These are phyloP conservation scores for Dujonia santamariae DNA, from an alignment of 1,139 yeast genomes.

Conservation along the genomic window DNA sequence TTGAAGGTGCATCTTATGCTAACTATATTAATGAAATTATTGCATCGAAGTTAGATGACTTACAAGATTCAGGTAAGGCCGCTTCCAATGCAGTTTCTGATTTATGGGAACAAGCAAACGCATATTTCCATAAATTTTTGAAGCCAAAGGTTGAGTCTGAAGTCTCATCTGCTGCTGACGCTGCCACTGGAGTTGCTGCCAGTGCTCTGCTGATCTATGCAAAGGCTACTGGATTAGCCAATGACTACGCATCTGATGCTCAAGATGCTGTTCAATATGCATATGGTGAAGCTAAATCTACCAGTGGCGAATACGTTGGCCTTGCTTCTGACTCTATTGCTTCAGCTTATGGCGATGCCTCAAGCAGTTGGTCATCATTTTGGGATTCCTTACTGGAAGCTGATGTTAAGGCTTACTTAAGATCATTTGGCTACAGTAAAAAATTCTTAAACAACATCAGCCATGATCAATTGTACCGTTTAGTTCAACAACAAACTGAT, in stretches of 20 bases:
- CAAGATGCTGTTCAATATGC: constrained; percentile 9
- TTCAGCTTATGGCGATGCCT: constrained; percentile 2
- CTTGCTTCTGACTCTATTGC: constrained; percentile 9
- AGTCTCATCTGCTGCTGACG: constrained; percentile 3
- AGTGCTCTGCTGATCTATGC: constrained; percentile 7
- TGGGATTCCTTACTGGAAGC: constrained; percentile 45
- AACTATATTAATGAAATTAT: constrained; percentile 10
- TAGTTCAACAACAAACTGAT: constrained; percentile 45
- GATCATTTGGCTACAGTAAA: constrained; percentile 46
- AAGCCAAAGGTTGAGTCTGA: constrained; percentile 9
- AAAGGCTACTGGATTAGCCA: constrained; percentile 2
- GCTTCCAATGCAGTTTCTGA: constrained; percentile 14
- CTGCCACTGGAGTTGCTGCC: constrained; percentile 5
- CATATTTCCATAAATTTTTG: constrained; percentile 10
- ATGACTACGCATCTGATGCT: constrained; percentile 6
- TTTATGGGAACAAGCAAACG: constrained; percentile 16
- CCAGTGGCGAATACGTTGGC: constrained; percentile 34
- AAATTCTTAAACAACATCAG: constrained; percentile 29
- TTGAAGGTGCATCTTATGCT: constrained; percentile 15
- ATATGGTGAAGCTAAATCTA: constrained; percentile 14
- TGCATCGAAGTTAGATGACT: constrained; percentile 9
- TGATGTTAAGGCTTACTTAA: constrained; percentile 52
- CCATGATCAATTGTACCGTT: constrained; percentile 43
- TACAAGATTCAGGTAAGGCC: constrained; percentile 17
- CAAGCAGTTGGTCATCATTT: constrained; percentile 15